Percentiles rank a stretch among this genome's conserved stretches.
Conservation (phyloP, 192 early-diverging fungal genomes). For the Podila epigama region DNA sequence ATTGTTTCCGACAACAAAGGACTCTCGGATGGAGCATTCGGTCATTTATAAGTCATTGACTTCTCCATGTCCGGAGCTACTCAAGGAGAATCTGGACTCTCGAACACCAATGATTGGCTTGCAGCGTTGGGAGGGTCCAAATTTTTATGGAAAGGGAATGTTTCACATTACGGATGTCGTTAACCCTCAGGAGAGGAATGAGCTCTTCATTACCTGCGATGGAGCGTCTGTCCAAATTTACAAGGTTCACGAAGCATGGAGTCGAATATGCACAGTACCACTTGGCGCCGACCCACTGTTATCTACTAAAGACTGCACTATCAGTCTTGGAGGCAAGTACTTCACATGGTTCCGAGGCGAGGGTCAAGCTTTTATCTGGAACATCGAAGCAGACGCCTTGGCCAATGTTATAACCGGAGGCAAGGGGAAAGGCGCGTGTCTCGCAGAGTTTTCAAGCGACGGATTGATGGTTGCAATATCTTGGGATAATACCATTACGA, state of each 20-base stretch:
- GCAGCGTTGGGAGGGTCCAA: background rate
- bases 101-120: background rate
- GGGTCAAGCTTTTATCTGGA: constrained; percentile 12
- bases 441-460: background rate
- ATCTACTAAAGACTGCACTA: background rate
- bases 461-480: constrained; percentile 5
- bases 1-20: constrained; percentile 1
- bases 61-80: background rate
- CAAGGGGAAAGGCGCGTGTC: background rate
- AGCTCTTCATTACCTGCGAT: constrained; percentile 12
- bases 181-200: constrained; percentile 6
- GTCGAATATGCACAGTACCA: background rate
- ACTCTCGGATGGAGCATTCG: background rate
- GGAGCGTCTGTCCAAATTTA: constrained; percentile 1
- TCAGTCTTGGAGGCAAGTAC: constrained; percentile 4
- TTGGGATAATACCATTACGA: constrained; percentile 2
- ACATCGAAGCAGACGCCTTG: constrained; percentile 10
- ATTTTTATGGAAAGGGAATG: constrained; percentile 9
- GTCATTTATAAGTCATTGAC: background rate
- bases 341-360: constrained; percentile 9
- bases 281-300: background rate
- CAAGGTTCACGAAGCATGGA: constrained; percentile 5
- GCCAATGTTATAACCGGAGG: background rate
- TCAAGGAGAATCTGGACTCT: background rate
- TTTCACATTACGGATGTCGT: constrained; percentile 8